These are phyloP conservation scores for Hapsidospora chrysogenum DNA, from an alignment of 495 filamentous ascomycete genomes.

Conservation along the genomic window DNA sequence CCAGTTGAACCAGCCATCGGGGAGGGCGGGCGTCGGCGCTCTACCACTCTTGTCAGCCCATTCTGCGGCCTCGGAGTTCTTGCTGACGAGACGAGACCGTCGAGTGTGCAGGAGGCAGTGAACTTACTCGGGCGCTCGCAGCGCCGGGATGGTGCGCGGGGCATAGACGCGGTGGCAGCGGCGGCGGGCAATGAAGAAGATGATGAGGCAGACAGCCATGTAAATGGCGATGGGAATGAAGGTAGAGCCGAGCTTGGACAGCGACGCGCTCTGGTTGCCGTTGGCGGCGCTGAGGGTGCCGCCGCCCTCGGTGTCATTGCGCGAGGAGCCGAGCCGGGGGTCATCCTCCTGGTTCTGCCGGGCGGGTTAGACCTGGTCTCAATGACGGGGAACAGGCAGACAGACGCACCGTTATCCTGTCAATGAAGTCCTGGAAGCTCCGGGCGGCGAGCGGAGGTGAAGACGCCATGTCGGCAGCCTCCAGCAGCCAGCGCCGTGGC, in stretches of 20 bases:
- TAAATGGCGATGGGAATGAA: slow-evolving; percentile 28
- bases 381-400: no score
- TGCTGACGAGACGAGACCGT: no score
- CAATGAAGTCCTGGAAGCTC: background rate
- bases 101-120: background rate
- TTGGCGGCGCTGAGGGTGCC: slow-evolving; percentile 6
- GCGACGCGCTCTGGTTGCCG: slow-evolving; percentile 9
- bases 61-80: no score
- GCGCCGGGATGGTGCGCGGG: slow-evolving; percentile 10
- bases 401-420: background rate
- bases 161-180: slow-evolving; percentile 16
- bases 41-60: no score
- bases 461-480: no score
- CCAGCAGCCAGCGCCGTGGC: no score
- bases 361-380: no score
- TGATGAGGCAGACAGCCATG: slow-evolving; percentile 13
- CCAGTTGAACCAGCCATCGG: slow-evolving; percentile 53
- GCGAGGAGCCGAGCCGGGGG: slow-evolving; percentile 9
- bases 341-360: slow-evolving; percentile 5
- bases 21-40: slow-evolving; percentile 18
- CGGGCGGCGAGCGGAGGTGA: background rate
- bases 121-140: slow-evolving; percentile 15
- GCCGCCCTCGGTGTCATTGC: slow-evolving; percentile 10
- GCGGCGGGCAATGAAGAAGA: slow-evolving; percentile 14
- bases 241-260: slow-evolving; percentile 30